Base-by-base conservation (phyloP, 768 basidiomycete species). In the Melanogaster broomeanus region DNA sequence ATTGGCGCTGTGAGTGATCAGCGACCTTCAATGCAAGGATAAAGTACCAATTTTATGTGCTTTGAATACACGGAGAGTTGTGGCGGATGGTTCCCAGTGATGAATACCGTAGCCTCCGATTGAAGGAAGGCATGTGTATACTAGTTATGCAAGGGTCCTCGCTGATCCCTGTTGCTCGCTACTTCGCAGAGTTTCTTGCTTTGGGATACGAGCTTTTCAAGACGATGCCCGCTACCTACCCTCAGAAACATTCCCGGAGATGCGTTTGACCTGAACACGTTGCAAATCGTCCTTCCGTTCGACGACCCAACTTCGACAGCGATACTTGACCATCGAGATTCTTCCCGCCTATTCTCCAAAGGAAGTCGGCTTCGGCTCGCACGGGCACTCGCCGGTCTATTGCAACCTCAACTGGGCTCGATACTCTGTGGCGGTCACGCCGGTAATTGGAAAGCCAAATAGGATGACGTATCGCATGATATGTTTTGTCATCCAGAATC, bases 161-260 rank as follows among this genome's bases (percentile, higher is more conserved):
- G 16, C 22, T 12, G 4, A 35, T 1, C 4, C n/a, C 15, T 46
- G 5, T 12, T 34, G 13, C 42, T 27, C 8, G 33, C 25, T 5
- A 24, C 21, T 19, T 33, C 38, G 18, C 40, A 85, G 85, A 66
- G 3, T 87, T 81, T 53, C 81, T 80, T 77, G 70, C 79, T 2
- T 64, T 78, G 7, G 84, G 84, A 1, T 84, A 87, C 50, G 73
- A 78, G 27, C 71, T 88, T 16, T 89, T 87, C 72, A 77, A 65
- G 37, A 76, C 79, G 2, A 81, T 77, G 0, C 74, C 77, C 0
- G 73, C 73, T 37, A 70, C 75, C 0, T 87, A 82, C 60, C 80
- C 82, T 15, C 74, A 63, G 65, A 0, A 85, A 87, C 61, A 49
- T 88, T 22, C 58, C 72, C 2, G 87, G 85, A 1, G 78, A 88